Evolutionary conservation across 2,329 filamentous ascomycete genomes (phyloP).

Genomic region (Pleomassaria siparia): DNA sequence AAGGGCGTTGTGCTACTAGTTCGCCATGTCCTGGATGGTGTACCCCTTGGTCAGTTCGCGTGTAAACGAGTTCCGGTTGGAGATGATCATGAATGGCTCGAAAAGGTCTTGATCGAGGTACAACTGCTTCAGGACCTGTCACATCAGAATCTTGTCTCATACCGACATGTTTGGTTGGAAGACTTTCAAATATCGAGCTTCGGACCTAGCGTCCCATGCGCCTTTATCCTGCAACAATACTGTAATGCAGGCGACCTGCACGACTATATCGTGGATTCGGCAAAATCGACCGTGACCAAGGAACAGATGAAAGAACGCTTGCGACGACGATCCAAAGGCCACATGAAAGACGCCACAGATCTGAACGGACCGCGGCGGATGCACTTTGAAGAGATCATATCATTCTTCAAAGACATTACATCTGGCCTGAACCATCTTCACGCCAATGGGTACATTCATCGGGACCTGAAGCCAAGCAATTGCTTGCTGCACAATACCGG

Average conservation of each 20-base stretch:
- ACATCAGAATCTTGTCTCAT: slow-evolving; percentile 93
- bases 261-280: slow-evolving; percentile 75
- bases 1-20: slow-evolving; percentile 96
- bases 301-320: slow-evolving; percentile 88
- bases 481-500: slow-evolving; percentile 82
- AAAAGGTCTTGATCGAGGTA: slow-evolving; percentile 92
- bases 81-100: slow-evolving; percentile 91
- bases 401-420: slow-evolving; percentile 93
- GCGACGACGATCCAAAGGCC: slow-evolving; percentile 77
- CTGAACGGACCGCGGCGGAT: slow-evolving; percentile 57
- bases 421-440: slow-evolving; percentile 90
- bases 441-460: slow-evolving; percentile 88
- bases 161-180: slow-evolving; percentile 96
- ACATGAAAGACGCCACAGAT: slow-evolving; percentile 64
- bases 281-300: slow-evolving; percentile 64
- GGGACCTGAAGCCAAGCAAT: slow-evolving; percentile 94
- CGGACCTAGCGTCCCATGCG: slow-evolving; percentile 87
- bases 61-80: slow-evolving; percentile 95
- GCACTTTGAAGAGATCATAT: slow-evolving; percentile 90
- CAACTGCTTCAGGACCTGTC: slow-evolving; percentile 88
- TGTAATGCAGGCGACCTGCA: slow-evolving; percentile 93
- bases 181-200: slow-evolving; percentile 81
- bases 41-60: slow-evolving; percentile 85
- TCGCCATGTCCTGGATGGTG: slow-evolving; percentile 85
- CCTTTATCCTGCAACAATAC: slow-evolving; percentile 96